A percentile compares a stretch with the other conserved stretches of the same genome.
phyloP scores from a whole-genome alignment of 2,329 filamentous ascomycete species.

The Xylariaceae sp. region DNA sequence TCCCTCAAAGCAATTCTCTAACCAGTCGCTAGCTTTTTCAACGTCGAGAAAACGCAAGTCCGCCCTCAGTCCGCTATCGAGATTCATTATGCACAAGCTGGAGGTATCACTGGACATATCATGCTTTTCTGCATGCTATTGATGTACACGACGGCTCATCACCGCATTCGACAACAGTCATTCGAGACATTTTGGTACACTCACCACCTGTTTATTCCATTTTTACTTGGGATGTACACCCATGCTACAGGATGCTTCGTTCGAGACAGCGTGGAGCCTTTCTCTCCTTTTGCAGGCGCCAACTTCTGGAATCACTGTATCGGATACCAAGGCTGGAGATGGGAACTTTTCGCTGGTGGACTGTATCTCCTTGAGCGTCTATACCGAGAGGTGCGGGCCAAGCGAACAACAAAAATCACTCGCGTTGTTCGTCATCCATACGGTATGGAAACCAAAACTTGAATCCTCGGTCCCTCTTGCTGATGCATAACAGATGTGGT shows the following conservation, averaged over 20 bases:
- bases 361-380: constrained; percentile 85
- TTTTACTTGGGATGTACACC: constrained; percentile 88
- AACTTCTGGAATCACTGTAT: constrained; percentile 89
- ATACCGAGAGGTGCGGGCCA: constrained; percentile 83
- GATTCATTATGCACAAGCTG: constrained; percentile 86
- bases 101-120: constrained; percentile 90
- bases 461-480: background rate
- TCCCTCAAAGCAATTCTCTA: background rate
- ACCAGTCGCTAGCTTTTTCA: constrained; percentile 70
- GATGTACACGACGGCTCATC: constrained; percentile 95
- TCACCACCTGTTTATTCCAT: constrained; percentile 96
- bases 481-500: constrained; percentile 66
- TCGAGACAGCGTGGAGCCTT: constrained; percentile 66
- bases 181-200: constrained; percentile 99
- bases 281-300: constrained; percentile 80
- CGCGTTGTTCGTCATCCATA: constrained; percentile 95
- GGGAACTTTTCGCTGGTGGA: constrained; percentile 83
- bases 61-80: constrained; percentile 76
- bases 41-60: constrained; percentile 81
- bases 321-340: constrained; percentile 94
- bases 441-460: constrained; percentile 50
- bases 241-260: constrained; percentile 97
- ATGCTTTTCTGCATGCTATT: constrained; percentile 99
- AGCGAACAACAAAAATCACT: constrained; percentile 82
- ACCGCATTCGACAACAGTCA: constrained; percentile 90